These are phyloP conservation scores for Protea cynaroides DNA, from an alignment of 164 flowering plant species.

Conservation along the genomic window DNA sequence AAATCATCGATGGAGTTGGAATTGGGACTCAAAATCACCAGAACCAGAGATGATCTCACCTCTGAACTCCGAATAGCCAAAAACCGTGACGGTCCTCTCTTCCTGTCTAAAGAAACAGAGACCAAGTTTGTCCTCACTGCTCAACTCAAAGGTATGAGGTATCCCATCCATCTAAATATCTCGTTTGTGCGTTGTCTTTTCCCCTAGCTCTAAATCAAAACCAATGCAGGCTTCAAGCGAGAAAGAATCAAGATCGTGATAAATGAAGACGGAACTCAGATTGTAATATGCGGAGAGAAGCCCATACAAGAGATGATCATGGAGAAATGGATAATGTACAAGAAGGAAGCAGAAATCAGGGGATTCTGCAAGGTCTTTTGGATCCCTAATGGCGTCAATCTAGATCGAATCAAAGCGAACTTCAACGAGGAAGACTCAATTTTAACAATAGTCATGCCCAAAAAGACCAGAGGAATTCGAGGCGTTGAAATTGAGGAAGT, in stretches of 20 bases:
- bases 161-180: neutral
- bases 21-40: constrained; percentile 54
- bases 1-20: constrained; percentile 23
- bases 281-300: constrained; percentile 46
- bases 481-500: constrained; percentile 48
- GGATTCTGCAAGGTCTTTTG: constrained; percentile 45
- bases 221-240: constrained; percentile 40
- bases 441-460: constrained; percentile 52
- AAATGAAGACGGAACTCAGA: constrained; percentile 45
- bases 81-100: constrained; percentile 39
- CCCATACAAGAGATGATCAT: constrained; percentile 43
- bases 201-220: neutral
- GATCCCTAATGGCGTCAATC: constrained; percentile 53
- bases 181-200: neutral
- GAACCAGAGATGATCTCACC: constrained; percentile 31
- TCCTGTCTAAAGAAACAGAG: constrained; percentile 50
- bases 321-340: constrained; percentile 35
- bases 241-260: constrained; percentile 46
- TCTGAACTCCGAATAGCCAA: constrained; percentile 35
- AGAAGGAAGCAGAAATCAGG: constrained; percentile 33
- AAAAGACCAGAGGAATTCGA: constrained; percentile 36
- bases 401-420: constrained; percentile 51
- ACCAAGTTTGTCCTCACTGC: constrained; percentile 49
- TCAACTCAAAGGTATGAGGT: constrained; percentile 48
- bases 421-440: constrained; percentile 40